Percentiles rank a stretch among this genome's conserved stretches.
Conservation (phyloP, 1,284 basidiomycete species). For the Flammula alnicola region DNA sequence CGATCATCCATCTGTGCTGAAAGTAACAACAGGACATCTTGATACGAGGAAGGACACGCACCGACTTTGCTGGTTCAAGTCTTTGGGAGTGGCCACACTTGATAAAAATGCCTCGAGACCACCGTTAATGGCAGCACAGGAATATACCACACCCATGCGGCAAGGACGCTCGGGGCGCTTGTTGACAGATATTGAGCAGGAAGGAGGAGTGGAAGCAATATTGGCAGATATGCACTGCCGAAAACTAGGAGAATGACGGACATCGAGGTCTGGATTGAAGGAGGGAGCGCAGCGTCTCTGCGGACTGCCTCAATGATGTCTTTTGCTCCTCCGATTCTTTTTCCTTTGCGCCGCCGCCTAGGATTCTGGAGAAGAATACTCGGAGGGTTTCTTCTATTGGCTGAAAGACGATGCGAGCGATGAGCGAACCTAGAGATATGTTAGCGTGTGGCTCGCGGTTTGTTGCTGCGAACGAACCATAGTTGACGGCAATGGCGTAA, state of each 20-base stretch:
- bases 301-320: conserved; percentile 40
- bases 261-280: conserved; percentile 72
- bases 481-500: conserved; percentile 93
- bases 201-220: conserved; percentile 72
- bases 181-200: conserved; percentile 72
- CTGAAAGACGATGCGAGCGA: conserved; percentile 91
- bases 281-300: conserved; percentile 52
- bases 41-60: conserved; percentile 32
- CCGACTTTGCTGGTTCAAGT: conserved; percentile 70
- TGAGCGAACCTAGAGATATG: conserved; percentile 73
- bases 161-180: conserved; percentile 76
- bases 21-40: conserved; percentile 2
- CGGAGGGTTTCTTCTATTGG: conserved; percentile 91
- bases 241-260: conserved; percentile 77
- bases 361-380: conserved; percentile 81
- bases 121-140: conserved; percentile 88
- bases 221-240: conserved; percentile 73
- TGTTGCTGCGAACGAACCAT: conserved; percentile 59
- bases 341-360: conserved; percentile 28
- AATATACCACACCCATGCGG: conserved; percentile 84
- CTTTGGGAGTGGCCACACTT: conserved; percentile 68
- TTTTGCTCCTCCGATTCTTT: conserved; percentile 14
- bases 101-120: conserved; percentile 89
- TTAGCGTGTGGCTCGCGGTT: background rate
- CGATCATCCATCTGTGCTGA: conserved; percentile 65